phyloP scores from a whole-genome alignment of 208 protist species.

The Acanthamoeba culbertsoni region DNA sequence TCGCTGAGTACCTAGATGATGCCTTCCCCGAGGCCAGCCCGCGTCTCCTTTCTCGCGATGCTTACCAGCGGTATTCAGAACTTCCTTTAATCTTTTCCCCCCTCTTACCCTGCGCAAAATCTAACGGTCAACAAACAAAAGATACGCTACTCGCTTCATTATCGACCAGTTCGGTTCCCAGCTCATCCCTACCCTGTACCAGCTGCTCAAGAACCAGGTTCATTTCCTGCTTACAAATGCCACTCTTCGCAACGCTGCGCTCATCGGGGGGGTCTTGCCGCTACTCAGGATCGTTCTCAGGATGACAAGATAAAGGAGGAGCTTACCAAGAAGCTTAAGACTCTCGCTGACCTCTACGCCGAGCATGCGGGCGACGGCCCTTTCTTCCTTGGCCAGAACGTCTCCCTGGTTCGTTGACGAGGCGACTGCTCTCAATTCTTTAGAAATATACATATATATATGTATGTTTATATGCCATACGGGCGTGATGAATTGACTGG shows the following conservation, averaged over 20 bases:
- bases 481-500: neutral
- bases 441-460: neutral
- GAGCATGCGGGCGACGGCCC: neutral
- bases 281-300: neutral
- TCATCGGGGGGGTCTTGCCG: neutral
- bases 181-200: neutral
- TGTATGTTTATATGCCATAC: neutral
- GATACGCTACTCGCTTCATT: neutral
- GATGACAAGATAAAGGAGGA: slow-evolving; percentile 49
- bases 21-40: neutral
- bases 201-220: slow-evolving; percentile 42
- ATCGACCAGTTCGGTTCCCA: slow-evolving; percentile 48
- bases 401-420: neutral
- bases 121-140: neutral
- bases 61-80: neutral
- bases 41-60: neutral
- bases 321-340: slow-evolving; percentile 8
- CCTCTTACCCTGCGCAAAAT: neutral
- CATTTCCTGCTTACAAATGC: neutral
- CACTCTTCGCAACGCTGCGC: neutral
- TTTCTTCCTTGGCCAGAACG: slow-evolving; percentile 40
- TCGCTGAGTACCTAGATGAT: slow-evolving; percentile 27
- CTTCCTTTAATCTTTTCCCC: too few species aligned
- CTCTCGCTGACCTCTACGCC: neutral
- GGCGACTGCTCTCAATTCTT: neutral